Base-by-base conservation (phyloP, 2,329 filamentous ascomycete species). In the Didymella pinodella region DNA sequence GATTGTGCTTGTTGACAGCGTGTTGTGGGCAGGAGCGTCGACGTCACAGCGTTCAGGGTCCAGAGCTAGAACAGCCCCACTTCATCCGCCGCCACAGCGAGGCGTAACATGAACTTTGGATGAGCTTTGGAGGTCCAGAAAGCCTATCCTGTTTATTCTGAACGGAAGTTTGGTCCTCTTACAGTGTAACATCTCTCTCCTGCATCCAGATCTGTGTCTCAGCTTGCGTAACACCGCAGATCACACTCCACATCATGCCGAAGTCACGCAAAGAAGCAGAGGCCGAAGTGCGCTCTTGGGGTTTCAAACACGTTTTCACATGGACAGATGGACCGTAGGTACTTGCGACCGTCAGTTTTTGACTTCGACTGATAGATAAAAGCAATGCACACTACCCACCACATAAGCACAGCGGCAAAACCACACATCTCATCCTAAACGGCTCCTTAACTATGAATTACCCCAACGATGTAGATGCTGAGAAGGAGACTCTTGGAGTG, bases 241-340 rank as follows among this genome's bases (percentile, higher is more conserved):
- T 57, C 40, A 50, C 36, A 31, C 22, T 18, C 29, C 29, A 49
- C 31, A 32, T 36, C 48, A 78, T 78, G 74, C 32, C 66, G 7
- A 81, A 79, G 65, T 78, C 80, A 31, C 80, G 76, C 54, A 75
- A 71, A 58, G 80, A 85, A 40, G 79, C 80, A 36, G 88, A 92
- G 73, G 77, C 79, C 48, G 79, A 90, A 69, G 89, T 92, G 26
- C 82, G 82, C 34, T 85, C 84, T 1, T 91, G 89, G 89, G 89
- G 89, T 1, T 92, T 91, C 71, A 65, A 74, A 2, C 81, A 87
- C 48, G 88, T 90, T 69, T 90, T 90, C 64, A 91, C 88, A 2
- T 92, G 89, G 89, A 87, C 84, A 7, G 90, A 92, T 75, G 78
- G 81, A 22, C 86, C 88, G 88, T 91, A 83, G 73, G 86, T 25